Base-by-base conservation (phyloP, 306 rosid species). In the Fragaria ananassa region DNA sequence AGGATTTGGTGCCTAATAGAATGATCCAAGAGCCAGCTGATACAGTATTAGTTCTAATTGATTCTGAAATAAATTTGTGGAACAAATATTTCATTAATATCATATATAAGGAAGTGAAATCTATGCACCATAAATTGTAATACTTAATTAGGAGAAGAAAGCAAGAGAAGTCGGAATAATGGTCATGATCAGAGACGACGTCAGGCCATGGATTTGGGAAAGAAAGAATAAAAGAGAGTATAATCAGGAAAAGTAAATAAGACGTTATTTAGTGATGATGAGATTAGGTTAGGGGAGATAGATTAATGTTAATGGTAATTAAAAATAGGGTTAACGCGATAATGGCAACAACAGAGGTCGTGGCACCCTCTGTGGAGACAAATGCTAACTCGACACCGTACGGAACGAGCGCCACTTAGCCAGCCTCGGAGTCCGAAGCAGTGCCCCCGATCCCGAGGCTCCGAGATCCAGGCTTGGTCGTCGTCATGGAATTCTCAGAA, bases 311-410 rank as follows among this genome's bases (percentile, higher is more conserved):
- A 35, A 35, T 7, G 47, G 70, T 35, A 62, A 18, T 49, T 60
- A 64, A 29, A 29, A 51, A 44, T 68, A 35, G 46, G n/a, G 3
- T 8, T 70, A n/a, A 82, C 84, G 77, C 87, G 76, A 81, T 42
- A 84, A 79, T 73, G 87, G 88, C 95, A 81, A 78, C 91, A 86
- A 81, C 89, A 73, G 47, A 79, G 87, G 86, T 14, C 68, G 69
- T 78, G 82, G 93, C 80, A 81, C 82, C 96, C 93, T 78, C 70
- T 47, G 50, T 18, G 83, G 81, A 74, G 86, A 90, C 96, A 90
- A 44, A 75, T 11, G 58, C 56, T n/a, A 27, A 44, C 19, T 63
- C 34, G 11, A 68, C 62, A 67, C 78, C 69, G 51, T 54, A 72
- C 27, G 65, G 71, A 77, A 45, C n/a, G 46, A 21, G 60, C 78